A percentile compares a stretch with the other conserved stretches of the same genome.
phyloP scores from a whole-genome alignment of 1,284 basidiomycete species.

The Cystobasidiaceae sp. region DNA sequence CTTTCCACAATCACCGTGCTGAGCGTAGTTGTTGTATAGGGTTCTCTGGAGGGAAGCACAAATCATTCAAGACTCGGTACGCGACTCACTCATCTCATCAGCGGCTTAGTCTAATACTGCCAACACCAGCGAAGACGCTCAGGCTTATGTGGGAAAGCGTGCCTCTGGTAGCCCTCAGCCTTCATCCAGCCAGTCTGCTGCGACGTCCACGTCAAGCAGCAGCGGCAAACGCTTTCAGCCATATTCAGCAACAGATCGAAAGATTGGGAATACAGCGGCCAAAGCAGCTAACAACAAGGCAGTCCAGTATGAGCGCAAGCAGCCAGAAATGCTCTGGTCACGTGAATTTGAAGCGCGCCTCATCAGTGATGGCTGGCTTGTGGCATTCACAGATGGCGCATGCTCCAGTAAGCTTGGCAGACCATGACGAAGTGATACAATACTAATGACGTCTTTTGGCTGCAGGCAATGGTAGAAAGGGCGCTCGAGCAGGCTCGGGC shows the following conservation, averaged over 20 bases:
- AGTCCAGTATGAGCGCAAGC: background rate
- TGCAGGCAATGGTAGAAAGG: slow-evolving; percentile 23
- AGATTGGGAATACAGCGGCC: too few species aligned
- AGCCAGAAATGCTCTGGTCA: background rate
- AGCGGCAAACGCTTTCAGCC: too few species aligned
- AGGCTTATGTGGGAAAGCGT: slow-evolving; percentile 15
- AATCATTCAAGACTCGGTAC: slow-evolving; percentile 2
- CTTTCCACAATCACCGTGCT: too few species aligned
- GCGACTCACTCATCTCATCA: background rate
- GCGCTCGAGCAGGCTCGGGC: slow-evolving; percentile 21
- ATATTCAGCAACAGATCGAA: too few species aligned
- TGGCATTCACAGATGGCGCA: slow-evolving; percentile 15
- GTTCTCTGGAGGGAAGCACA: background rate
- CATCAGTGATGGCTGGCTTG: slow-evolving; percentile 3
- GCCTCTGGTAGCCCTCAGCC: too few species aligned
- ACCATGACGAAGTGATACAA: background rate
- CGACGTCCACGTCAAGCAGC: too few species aligned
- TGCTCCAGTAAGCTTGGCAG: background rate
- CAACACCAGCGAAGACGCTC: slow-evolving; percentile 8
- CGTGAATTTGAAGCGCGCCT: background rate
- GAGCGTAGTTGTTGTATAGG: background rate
- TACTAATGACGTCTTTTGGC: background rate
- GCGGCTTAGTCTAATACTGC: background rate
- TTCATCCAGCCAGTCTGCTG: too few species aligned
- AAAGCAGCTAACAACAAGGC: too few species aligned